Base-by-base conservation (phyloP, 768 basidiomycete genomes). In the Jaapia argillacea region DNA sequence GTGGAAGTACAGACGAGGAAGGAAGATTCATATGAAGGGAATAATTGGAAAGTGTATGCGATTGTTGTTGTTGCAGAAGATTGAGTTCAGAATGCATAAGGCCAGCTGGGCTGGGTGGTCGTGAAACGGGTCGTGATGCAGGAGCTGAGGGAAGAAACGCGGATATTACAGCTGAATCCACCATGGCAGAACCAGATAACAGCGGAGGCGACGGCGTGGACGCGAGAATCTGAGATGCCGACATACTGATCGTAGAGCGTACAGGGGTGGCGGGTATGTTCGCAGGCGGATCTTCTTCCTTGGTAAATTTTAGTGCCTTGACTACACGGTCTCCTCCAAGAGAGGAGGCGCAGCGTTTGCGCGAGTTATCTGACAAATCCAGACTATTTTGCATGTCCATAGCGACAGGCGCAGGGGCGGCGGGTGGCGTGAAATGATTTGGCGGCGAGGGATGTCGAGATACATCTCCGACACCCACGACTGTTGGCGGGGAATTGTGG, bases 291-390 rank as follows among this genome's bases (percentile, higher is more conserved):
- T 33, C 28, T 16, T 33, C 28, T 16, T 33, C 10, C 28, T 33
- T 33, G 16, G 28, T 33, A 10, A 72, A 61, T 56, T 75, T 75
- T 52, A 68, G 55, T 16, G 69, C 65, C 48, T 74, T 74, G 38
- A 68, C 56, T 35, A 60, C 63, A 27, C 73, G 66, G 47, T 74
- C 65, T 40, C 63, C 69, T 1, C 54, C 64, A 48, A 68, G 58
- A 27, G 73, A 68, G 3, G 71, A 72, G 2, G 65, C 73, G 38
- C 72, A 75, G 16, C 72, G 72, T 48, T 74, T 74, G 24, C 72
- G 70, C 39, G 73, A 65, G 36, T 62, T 53, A 51, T 74, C 73
- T 37, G 60, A 58, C 20, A 51, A 42, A 50, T 68, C 62, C 37
- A 51, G 52, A 51, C 47, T 46, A 40, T 54, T 45, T 46, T 56